Conservation (phyloP, 2,329 filamentous ascomycete species). For the Colletotrichum endophyticum region DNA sequence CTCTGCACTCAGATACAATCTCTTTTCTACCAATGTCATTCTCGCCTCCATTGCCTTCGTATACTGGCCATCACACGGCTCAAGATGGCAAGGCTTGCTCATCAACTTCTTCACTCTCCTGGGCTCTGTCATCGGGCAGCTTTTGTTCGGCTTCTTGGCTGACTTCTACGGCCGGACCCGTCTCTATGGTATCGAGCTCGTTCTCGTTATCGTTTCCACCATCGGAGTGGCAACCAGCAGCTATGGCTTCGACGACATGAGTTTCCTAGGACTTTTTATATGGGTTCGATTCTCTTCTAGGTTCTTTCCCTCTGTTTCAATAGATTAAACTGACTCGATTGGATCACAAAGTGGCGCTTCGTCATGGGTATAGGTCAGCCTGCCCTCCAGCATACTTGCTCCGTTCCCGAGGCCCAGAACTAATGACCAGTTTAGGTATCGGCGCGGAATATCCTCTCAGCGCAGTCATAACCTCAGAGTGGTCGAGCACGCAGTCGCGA, state of each 20-base stretch:
- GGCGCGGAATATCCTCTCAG: slow-evolving; percentile 73
- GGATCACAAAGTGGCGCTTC: slow-evolving; percentile 48
- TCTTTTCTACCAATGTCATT: slow-evolving; percentile 61
- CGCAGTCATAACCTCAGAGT: slow-evolving; percentile 73
- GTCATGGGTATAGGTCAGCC: slow-evolving; percentile 56
- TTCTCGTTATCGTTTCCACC: slow-evolving; percentile 62
- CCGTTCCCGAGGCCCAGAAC: neutral
- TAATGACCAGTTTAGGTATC: slow-evolving; percentile 29
- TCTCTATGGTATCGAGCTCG: slow-evolving; percentile 60
- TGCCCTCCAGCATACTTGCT: neutral
- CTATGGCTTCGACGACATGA: slow-evolving; percentile 53
- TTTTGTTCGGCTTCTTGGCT: slow-evolving; percentile 58
- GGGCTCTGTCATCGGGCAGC: slow-evolving; percentile 56
- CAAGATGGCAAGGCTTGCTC: slow-evolving; percentile 48
- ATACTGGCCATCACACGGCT: slow-evolving; percentile 51
- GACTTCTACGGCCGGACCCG: slow-evolving; percentile 60
- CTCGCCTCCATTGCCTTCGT: slow-evolving; percentile 57
- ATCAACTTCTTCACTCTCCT: slow-evolving; percentile 59
- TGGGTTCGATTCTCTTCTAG: slow-evolving; percentile 38
- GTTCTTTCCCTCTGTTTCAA: neutral
- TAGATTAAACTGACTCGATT: neutral
- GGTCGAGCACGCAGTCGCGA: slow-evolving; percentile 64
- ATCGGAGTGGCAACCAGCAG: slow-evolving; percentile 60
- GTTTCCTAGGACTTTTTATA: slow-evolving; percentile 54
- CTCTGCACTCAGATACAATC: slow-evolving; percentile 49